Percentiles rank a stretch among this genome's conserved stretches.
phyloP scores from a whole-genome alignment of 225 moss, liverwort and hornwort genomes.

The Marchantia paleacea region DNA sequence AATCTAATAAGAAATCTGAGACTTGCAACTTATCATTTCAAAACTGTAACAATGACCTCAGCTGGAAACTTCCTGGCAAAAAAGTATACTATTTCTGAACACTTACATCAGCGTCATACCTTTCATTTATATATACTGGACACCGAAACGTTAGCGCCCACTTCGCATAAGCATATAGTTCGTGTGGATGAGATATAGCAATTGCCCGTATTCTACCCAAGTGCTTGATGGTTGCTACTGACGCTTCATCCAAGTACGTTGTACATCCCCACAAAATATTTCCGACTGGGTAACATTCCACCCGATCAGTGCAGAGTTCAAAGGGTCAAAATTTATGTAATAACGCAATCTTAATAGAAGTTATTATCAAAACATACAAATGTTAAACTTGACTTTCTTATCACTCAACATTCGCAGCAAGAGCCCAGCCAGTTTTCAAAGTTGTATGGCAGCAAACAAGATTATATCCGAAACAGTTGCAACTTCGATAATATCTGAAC shows the following conservation, averaged over 20 bases:
- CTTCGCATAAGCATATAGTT: slow-evolving; percentile 48
- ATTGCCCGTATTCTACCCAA: slow-evolving; percentile 67
- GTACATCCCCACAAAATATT: slow-evolving; percentile 72
- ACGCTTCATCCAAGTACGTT: slow-evolving; percentile 59
- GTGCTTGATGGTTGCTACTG: slow-evolving; percentile 54
- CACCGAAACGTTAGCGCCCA: slow-evolving; percentile 64
- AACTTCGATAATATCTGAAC: too few relatives aligned
- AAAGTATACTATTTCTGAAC: too few relatives aligned
- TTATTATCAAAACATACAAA: background rate
- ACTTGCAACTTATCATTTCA: too few relatives aligned
- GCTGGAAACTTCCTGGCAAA: too few relatives aligned
- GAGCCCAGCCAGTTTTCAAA: background rate
- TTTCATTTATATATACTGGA: slow-evolving; percentile 64
- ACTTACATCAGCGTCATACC: background rate
- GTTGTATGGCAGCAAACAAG: too few relatives aligned
- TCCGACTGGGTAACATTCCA: slow-evolving; percentile 40
- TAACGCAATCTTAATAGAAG: background rate
- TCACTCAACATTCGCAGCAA: background rate
- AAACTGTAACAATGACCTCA: too few relatives aligned
- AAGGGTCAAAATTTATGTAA: background rate
- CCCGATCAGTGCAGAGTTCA: background rate
- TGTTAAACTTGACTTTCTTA: background rate
- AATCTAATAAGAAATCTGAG: too few relatives aligned
- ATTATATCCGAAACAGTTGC: too few relatives aligned
- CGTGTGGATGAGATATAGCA: slow-evolving; percentile 72